These are phyloP conservation scores for Cyberlindnera samutprakarnensis DNA, from an alignment of 805 yeast genomes.

Conservation along the genomic window DNA sequence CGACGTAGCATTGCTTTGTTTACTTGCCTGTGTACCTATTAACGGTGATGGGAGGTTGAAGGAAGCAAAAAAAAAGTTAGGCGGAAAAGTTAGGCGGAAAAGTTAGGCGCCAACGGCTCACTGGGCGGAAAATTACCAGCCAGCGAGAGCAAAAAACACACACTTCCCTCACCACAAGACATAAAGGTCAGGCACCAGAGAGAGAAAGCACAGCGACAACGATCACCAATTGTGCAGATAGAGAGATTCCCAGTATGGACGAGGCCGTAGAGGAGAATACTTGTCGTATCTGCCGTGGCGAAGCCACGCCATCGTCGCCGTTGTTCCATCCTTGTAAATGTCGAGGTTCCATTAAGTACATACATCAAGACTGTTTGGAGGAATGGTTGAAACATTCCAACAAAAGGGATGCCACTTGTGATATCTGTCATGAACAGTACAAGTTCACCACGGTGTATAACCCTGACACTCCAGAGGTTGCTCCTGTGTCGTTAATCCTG, in stretches of 20 bases:
- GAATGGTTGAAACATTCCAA: slow-evolving; percentile 70
- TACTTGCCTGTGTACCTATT: too few relatives aligned
- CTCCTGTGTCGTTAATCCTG: slow-evolving; percentile 48
- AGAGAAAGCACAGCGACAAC: too few relatives aligned
- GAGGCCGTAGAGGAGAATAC: slow-evolving; percentile 40
- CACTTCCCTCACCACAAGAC: too few relatives aligned
- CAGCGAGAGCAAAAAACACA: too few relatives aligned
- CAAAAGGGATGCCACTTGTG: slow-evolving; percentile 59
- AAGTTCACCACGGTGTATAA: slow-evolving; percentile 59
- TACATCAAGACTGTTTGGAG: slow-evolving; percentile 85
- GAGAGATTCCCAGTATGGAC: too few relatives aligned
- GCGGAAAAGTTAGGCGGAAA: too few relatives aligned
- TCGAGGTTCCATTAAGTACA: slow-evolving; percentile 85
- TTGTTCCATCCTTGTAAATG: slow-evolving; percentile 89
- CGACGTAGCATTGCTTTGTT: slow-evolving; percentile 49
- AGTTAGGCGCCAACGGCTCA: too few relatives aligned
- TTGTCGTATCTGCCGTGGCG: slow-evolving; percentile 94
- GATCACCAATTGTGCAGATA: too few relatives aligned
- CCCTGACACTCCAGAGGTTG: slow-evolving; percentile 52
- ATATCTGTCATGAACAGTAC: slow-evolving; percentile 77
- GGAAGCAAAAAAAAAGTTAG: not conserved
- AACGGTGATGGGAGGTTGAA: too few relatives aligned
- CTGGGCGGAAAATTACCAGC: too few relatives aligned
- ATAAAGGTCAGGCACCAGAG: too few relatives aligned
- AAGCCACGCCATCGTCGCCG: slow-evolving; percentile 71